Percentiles rank a stretch among this genome's conserved stretches.
Evolutionary conservation across 2,329 filamentous ascomycete genomes (phyloP).

Genomic region (Sporothrix dimorphospora): DNA sequence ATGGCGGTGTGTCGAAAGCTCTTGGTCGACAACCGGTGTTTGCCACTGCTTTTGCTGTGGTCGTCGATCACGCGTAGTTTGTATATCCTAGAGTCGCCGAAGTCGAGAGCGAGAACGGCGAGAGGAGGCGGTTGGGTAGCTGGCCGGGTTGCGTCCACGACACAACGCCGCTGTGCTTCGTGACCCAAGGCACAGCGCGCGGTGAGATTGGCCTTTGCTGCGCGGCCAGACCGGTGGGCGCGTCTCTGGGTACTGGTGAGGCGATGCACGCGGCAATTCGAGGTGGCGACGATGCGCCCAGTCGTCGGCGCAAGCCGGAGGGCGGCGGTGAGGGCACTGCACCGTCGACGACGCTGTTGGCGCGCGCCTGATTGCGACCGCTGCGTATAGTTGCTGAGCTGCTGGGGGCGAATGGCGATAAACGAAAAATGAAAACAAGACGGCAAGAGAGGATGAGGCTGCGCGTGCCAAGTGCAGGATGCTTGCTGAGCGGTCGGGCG

Average conservation of each 20-base stretch:
- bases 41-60: background rate
- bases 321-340: background rate
- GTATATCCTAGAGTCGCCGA: background rate
- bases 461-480: background rate
- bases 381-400: background rate
- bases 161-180: constrained; percentile 14
- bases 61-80: background rate
- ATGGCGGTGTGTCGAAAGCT: background rate
- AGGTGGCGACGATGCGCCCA: background rate
- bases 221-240: constrained; percentile 19
- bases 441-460: background rate
- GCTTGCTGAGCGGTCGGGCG: background rate
- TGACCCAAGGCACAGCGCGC: background rate
- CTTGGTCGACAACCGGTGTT: background rate
- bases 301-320: background rate
- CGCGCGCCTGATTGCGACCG: background rate
- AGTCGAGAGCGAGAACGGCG: background rate
- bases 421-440: background rate
- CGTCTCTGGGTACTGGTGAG: background rate
- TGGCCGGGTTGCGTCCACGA: constrained; percentile 3
- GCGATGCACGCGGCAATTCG: background rate
- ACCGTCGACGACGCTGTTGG: background rate
- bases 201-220: constrained; percentile 9
- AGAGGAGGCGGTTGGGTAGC: background rate
- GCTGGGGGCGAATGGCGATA: background rate